phyloP scores from a whole-genome alignment of 2,329 filamentous ascomycete species.

The Diaporthe velutina region DNA sequence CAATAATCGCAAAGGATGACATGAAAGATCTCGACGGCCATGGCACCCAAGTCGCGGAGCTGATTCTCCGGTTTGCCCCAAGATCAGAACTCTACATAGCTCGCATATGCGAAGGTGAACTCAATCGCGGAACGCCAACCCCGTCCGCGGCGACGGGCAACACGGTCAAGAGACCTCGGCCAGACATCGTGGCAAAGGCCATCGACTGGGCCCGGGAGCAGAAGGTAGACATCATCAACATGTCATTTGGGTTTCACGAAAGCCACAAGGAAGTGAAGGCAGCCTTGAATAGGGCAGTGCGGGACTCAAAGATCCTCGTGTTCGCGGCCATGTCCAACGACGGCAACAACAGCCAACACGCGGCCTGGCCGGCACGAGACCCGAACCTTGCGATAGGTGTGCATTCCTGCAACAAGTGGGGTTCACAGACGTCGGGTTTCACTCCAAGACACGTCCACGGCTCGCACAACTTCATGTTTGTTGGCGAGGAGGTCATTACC shows the following conservation, averaged over 20 bases:
- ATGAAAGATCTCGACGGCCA: constrained; percentile 11
- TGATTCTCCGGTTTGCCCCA: background rate
- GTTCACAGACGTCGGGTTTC: background rate
- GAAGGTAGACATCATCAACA: constrained; percentile 12
- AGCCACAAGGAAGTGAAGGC: background rate
- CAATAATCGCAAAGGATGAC: background rate
- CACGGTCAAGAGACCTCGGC: background rate
- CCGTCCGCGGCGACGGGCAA: background rate
- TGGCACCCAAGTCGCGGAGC: background rate
- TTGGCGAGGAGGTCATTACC: background rate
- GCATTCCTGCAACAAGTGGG: background rate
- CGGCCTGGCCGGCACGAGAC: background rate
- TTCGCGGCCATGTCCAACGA: constrained; percentile 20
- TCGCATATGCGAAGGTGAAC: background rate
- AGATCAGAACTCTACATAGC: constrained; percentile 7
- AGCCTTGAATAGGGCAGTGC: background rate
- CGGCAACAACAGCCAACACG: background rate
- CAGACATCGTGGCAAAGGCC: background rate
- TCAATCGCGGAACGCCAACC: no score
- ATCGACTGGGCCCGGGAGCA: constrained; percentile 4
- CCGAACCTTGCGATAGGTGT: background rate
- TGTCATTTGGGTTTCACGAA: background rate
- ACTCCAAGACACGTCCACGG: background rate
- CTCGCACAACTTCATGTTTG: constrained; percentile 22
- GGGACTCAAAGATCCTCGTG: background rate